These are phyloP conservation scores for Tagetes patula DNA, from an alignment of 129 eudicot species.

Conservation along the genomic window DNA sequence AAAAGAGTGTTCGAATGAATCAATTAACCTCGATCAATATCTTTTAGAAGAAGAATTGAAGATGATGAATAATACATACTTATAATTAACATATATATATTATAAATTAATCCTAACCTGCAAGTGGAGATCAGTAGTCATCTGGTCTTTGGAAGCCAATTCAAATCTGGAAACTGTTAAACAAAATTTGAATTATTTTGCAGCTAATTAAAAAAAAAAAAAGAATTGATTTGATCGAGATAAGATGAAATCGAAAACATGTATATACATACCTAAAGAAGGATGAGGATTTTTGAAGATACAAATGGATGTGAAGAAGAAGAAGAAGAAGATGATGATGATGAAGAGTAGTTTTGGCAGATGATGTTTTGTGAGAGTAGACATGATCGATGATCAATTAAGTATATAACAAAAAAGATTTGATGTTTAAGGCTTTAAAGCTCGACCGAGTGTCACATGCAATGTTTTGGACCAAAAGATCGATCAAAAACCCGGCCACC, in stretches of 20 bases:
- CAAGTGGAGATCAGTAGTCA: conserved; percentile 26
- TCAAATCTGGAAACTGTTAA: conserved; percentile 29
- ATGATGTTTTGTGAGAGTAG: conserved; percentile 29
- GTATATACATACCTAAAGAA: conserved; percentile 26
- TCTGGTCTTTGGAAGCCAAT: conserved; percentile 25
- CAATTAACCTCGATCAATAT: background rate
- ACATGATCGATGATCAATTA: conserved; percentile 17
- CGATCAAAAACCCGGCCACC: background rate
- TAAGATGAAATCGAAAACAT: background rate
- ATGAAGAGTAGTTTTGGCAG: conserved; percentile 17
- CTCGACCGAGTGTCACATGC: conserved; percentile 19
- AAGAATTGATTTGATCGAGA: conserved; percentile 3
- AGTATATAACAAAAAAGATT: conserved; percentile 26
- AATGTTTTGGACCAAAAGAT: conserved; percentile 20
- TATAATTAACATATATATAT: no score
- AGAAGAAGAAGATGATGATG: background rate
- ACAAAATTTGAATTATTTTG: background rate
- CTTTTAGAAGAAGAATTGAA: background rate
- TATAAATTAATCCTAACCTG: conserved; percentile 21
- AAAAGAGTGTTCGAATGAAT: background rate
- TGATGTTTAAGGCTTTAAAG: background rate
- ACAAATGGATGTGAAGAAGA: conserved; percentile 28
- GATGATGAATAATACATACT: conserved; percentile 2
- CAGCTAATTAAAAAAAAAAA: background rate
- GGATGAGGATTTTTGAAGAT: conserved; percentile 24